Evolutionary conservation across 2,329 filamentous ascomycete genomes (phyloP), one percentile per base, ranked within the genome.

Genomic region (Apiospora aurea): DNA sequence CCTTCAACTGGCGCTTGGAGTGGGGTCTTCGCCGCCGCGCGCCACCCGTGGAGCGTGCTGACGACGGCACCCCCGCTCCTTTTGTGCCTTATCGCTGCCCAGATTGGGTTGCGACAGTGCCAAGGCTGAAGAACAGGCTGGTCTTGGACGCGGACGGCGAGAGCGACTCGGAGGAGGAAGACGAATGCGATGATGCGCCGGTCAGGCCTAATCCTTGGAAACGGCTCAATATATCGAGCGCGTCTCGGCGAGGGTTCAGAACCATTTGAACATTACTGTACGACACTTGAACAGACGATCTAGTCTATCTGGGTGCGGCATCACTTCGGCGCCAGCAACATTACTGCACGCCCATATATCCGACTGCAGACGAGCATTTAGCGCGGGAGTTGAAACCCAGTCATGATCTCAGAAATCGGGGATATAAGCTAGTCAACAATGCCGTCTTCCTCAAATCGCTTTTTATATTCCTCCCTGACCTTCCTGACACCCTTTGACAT

Each of bases 1-100:
- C 75, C 26, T 78, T 79, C 70, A 78, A 73, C 38, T 79, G 76
- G 77, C 73, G 77, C 5, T 69, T 79, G 21, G 43, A 73, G 26
- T 61, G 75, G 46, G 77, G 77, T 2, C 69, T 78, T 4, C 74
- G 77, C 69, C 70, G 72, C 11, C 70, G 72, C 61, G 71, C 70
- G 43, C 47, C 69, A 18, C 66, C 69, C 70, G 51, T 71, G 46
- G 72, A 72, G 57, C 67, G 66, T 26, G 70, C 67, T n/a, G 70
- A 69, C 44, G 70, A 70, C 29, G 61, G 70, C n/a, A 71, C 72
- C 10, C 70, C 72, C 26, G 61, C 34, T 41, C 49, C 71, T 10
- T 72, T 72, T 66, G 67, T 70, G 18, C 49, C 71, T 46, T 70
- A 71, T 24, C 29, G 44, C 47, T 70, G 57, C 53, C 70, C 72